Conservation (phyloP, 495 filamentous ascomycete species). For the Penicillium psychrofluorescens region DNA sequence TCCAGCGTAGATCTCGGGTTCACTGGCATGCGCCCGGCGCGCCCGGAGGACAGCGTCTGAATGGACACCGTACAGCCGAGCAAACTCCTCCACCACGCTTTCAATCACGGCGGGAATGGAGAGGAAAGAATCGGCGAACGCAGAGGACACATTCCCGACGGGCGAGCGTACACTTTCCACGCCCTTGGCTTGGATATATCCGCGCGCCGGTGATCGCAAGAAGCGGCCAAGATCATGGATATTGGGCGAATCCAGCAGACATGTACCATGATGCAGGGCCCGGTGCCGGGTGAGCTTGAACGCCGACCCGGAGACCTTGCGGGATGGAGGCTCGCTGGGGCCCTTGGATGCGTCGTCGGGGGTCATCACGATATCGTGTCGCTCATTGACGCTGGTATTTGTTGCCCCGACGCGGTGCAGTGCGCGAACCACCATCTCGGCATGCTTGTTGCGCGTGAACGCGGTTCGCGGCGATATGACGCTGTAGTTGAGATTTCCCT, state of each 20-base stretch:
- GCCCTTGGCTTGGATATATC: slow-evolving; percentile 70
- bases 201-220: slow-evolving; percentile 64
- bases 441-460: slow-evolving; percentile 82
- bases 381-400: slow-evolving; percentile 67
- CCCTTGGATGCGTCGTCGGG: slow-evolving; percentile 3
- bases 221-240: slow-evolving; percentile 57
- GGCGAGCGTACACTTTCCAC: slow-evolving; percentile 90
- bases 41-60: slow-evolving; percentile 26
- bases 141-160: slow-evolving; percentile 66
- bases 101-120: slow-evolving; percentile 29
- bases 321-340: slow-evolving; percentile 31
- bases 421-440: slow-evolving; percentile 81
- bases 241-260: slow-evolving; percentile 65
- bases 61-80: slow-evolving; percentile 20
- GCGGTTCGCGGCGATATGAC: slow-evolving; percentile 69
- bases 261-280: slow-evolving; percentile 87
- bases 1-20: slow-evolving; percentile 31
- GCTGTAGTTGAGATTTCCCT: slow-evolving; percentile 87
- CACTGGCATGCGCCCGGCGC: slow-evolving; percentile 25
- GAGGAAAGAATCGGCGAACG: slow-evolving; percentile 30
- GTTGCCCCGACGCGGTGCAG: slow-evolving; percentile 42
- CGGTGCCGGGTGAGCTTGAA: slow-evolving; percentile 79
- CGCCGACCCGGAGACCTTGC: slow-evolving; percentile 86
- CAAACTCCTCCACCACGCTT: slow-evolving; percentile 30
- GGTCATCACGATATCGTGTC: slow-evolving; percentile 85